Evolutionary conservation across 768 basidiomycete species (phyloP).

Genomic region (Cubamyces sp.): DNA sequence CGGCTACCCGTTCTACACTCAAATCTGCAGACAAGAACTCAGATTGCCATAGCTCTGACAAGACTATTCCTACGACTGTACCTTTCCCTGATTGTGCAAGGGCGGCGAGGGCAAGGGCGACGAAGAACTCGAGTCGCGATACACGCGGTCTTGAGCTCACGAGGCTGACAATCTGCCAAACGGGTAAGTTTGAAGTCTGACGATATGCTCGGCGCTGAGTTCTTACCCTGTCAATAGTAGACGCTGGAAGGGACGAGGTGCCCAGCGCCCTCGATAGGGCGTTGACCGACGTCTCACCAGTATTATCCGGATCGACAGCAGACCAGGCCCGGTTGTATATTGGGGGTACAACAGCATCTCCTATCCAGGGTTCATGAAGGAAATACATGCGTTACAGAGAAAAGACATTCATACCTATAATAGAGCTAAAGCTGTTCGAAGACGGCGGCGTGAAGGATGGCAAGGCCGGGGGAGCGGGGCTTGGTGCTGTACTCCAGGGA

Average conservation of each 20-base stretch:
- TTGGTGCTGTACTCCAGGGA: conserved; percentile 79
- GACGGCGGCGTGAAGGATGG: conserved; percentile 50
- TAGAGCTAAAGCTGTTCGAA: conserved; percentile 62
- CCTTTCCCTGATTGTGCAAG: conserved; percentile 85
- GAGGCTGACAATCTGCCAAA: conserved; percentile 79
- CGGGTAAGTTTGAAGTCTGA: neutral
- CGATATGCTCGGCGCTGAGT: neutral
- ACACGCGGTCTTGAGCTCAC: conserved; percentile 82
- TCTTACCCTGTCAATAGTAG: conserved; percentile 79
- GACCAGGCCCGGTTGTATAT: conserved; percentile 77
- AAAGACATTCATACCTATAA: conserved; percentile 55
- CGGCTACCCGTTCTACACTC: conserved; percentile 81
- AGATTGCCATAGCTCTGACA: neutral
- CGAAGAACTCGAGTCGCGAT: conserved; percentile 89
- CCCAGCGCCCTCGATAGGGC: conserved; percentile 78
- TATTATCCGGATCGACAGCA: conserved; percentile 67
- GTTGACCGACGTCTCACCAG: conserved; percentile 83
- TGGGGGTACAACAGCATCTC: conserved; percentile 78
- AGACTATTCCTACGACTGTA: conserved; percentile 31
- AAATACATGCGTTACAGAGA: neutral
- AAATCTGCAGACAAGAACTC: conserved; percentile 51
- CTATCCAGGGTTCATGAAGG: conserved; percentile 40
- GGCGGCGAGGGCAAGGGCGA: conserved; percentile 85
- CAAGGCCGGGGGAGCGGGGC: conserved; percentile 66
- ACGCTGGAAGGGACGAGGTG: conserved; percentile 79